A percentile compares a stretch with the other conserved stretches of the same genome.
These are phyloP conservation scores for Neocucurbitaria cava DNA, from an alignment of 2,329 filamentous ascomycete genomes.

Conservation along the genomic window DNA sequence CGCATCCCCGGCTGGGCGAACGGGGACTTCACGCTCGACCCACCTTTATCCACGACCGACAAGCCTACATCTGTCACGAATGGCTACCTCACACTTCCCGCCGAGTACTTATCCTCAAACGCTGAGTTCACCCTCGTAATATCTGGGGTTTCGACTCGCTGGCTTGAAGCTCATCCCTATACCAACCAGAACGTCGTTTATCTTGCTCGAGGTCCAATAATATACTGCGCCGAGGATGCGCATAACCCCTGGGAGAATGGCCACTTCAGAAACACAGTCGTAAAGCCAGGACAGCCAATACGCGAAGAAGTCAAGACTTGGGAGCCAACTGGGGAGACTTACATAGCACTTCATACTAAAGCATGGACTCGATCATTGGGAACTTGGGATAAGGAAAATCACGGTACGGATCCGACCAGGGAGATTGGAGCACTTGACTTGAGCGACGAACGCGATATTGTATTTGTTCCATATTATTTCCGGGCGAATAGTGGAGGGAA, in stretches of 20 bases:
- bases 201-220: slow-evolving; percentile 63
- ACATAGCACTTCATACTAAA: background rate
- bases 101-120: too few relatives aligned
- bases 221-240: slow-evolving; percentile 67
- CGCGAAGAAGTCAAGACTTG: too few relatives aligned
- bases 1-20: background rate
- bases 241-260: slow-evolving; percentile 64
- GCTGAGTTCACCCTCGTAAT: too few relatives aligned
- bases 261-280: slow-evolving; percentile 52
- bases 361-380: too few relatives aligned
- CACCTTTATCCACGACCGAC: background rate
- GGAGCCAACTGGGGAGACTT: background rate
- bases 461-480: slow-evolving; percentile 14
- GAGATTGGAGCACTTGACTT: too few relatives aligned
- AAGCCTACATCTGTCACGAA: too few relatives aligned
- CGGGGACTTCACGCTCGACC: too few relatives aligned
- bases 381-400: too few relatives aligned
- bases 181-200: slow-evolving; percentile 1
- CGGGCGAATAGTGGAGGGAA: slow-evolving; percentile 12
- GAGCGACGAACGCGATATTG: background rate
- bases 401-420: too few relatives aligned
- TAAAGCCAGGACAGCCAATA: too few relatives aligned
- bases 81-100: too few relatives aligned
- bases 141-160: too few relatives aligned
- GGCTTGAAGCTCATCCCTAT: slow-evolving; percentile 2